Conservation (phyloP, 305 asterid genomes). For the Fraxinus greggii region DNA sequence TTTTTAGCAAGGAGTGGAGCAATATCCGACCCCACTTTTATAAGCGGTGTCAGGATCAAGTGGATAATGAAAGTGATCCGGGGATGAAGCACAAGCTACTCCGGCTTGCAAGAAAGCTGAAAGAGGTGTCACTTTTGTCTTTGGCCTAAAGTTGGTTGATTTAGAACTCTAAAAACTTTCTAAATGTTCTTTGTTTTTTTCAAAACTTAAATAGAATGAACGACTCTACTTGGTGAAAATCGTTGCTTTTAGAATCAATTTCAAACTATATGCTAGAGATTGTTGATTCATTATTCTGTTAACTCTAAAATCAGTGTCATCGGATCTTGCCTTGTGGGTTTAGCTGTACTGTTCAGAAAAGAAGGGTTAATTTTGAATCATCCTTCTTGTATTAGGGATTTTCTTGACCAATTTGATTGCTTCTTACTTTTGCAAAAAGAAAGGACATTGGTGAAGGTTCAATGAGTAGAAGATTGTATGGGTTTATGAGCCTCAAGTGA, state of each 20-base stretch:
- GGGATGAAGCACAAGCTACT: slow-evolving; percentile 75
- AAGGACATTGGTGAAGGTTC: not conserved
- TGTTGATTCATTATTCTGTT: not conserved
- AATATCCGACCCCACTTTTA: slow-evolving; percentile 76
- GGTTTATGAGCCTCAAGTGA: not conserved
- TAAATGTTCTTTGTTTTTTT: slow-evolving; percentile 1
- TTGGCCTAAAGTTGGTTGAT: slow-evolving; percentile 8
- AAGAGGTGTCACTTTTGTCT: slow-evolving; percentile 51
- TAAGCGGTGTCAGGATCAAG: slow-evolving; percentile 64
- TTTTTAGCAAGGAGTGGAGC: slow-evolving; percentile 86
- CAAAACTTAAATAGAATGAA: not conserved
- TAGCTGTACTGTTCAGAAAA: not conserved
- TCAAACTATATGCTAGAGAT: not conserved
- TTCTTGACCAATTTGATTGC: not conserved
- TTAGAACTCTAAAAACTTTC: not conserved
- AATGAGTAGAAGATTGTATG: not conserved
- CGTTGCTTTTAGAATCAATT: not conserved
- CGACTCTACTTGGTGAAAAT: not conserved
- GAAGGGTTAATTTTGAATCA: not conserved
- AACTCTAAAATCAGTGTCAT: not conserved
- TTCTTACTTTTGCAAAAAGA: not conserved
- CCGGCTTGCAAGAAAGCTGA: slow-evolving; percentile 80
- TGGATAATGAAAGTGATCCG: slow-evolving; percentile 67
- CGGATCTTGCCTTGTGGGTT: slow-evolving; percentile 6
- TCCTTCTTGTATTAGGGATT: not conserved